A percentile compares a stretch with the other conserved stretches of the same genome.
Conservation (phyloP, 1,139 yeast species). For the Debaryomyces psychrophilus region DNA sequence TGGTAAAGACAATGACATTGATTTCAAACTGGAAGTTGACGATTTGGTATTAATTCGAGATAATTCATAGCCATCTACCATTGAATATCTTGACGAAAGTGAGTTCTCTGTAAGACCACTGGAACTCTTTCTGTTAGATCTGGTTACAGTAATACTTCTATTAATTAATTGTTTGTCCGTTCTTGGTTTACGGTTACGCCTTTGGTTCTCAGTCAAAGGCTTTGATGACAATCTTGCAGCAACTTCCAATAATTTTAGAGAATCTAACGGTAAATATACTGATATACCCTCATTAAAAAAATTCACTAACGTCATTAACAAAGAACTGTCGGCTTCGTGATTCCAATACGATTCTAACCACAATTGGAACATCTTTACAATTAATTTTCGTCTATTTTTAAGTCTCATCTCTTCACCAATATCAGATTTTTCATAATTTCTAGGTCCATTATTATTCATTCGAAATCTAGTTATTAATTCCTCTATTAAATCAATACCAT, state of each 20-base stretch:
- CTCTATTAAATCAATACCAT: constrained; percentile 69
- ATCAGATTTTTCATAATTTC: constrained; percentile 35
- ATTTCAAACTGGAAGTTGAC: constrained; percentile 41
- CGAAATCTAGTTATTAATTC: constrained; percentile 71
- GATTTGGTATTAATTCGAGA: constrained; percentile 50
- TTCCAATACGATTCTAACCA: constrained; percentile 95
- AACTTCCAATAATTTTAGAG: constrained; percentile 60
- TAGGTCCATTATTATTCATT: constrained; percentile 34
- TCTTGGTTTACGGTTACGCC: constrained; percentile 16
- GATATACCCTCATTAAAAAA: constrained; percentile 76
- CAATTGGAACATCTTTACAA: constrained; percentile 67
- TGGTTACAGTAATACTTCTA: constrained; percentile 45
- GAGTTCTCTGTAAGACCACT: constrained; percentile 23
- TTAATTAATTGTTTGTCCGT: constrained; percentile 43
- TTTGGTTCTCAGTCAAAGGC: constrained; percentile 35
- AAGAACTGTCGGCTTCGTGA: constrained; percentile 57
- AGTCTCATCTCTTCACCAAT: constrained; percentile 53
- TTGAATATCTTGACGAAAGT: constrained; percentile 40
- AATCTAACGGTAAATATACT: constrained; percentile 60
- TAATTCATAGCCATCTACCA: constrained; percentile 56
- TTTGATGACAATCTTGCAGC: constrained; percentile 56
- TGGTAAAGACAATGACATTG: constrained; percentile 48
- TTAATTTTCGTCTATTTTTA: constrained; percentile 66
- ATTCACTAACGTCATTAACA: constrained; percentile 69
- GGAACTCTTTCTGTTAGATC: constrained; percentile 29